These are phyloP conservation scores for Hyphopichia buzzinii DNA, from an alignment of 1,139 yeast genomes.

Conservation along the genomic window DNA sequence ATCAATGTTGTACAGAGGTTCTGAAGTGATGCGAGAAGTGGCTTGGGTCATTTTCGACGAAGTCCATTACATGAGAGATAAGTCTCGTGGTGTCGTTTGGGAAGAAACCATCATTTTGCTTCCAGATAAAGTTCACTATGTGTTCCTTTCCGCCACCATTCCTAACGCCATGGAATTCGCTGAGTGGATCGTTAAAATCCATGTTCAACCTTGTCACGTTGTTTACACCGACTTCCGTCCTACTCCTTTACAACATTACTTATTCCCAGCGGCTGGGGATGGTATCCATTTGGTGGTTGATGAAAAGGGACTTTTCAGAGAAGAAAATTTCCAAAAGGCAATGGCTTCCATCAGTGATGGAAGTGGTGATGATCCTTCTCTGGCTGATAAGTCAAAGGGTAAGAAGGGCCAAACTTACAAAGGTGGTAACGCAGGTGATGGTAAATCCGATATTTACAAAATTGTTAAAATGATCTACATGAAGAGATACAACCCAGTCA, in stretches of 20 bases:
- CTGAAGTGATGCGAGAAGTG: constrained; percentile 93
- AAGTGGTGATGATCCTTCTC: constrained; percentile 78
- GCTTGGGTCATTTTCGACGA: constrained; percentile 97
- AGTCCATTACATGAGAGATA: constrained; percentile 94
- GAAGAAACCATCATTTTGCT: constrained; percentile 94
- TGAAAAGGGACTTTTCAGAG: constrained; percentile 93
- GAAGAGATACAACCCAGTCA: constrained; percentile 94
- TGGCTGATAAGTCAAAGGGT: constrained; percentile 55
- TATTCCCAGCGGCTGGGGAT: constrained; percentile 96
- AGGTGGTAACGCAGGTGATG: constrained; percentile 76
- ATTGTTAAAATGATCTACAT: constrained; percentile 97
- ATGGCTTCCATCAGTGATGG: constrained; percentile 89
- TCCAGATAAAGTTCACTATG: constrained; percentile 91
- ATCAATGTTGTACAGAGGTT: constrained; percentile 90
- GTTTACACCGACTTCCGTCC: constrained; percentile 99
- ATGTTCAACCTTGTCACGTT: constrained; percentile 95
- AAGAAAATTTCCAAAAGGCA: constrained; percentile 96
- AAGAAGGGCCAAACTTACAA: constrained; percentile 84
- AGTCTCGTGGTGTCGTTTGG: constrained; percentile 98
- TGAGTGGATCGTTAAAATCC: constrained; percentile 96
- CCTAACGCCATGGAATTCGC: constrained; percentile 99
- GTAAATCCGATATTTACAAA: constrained; percentile 89
- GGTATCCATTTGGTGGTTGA: constrained; percentile 97
- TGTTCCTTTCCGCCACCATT: constrained; percentile 90
- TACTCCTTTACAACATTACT: constrained; percentile 94